These are phyloP conservation scores for Beauveria sp. DNA, from an alignment of 2,329 filamentous ascomycete genomes.

Conservation along the genomic window DNA sequence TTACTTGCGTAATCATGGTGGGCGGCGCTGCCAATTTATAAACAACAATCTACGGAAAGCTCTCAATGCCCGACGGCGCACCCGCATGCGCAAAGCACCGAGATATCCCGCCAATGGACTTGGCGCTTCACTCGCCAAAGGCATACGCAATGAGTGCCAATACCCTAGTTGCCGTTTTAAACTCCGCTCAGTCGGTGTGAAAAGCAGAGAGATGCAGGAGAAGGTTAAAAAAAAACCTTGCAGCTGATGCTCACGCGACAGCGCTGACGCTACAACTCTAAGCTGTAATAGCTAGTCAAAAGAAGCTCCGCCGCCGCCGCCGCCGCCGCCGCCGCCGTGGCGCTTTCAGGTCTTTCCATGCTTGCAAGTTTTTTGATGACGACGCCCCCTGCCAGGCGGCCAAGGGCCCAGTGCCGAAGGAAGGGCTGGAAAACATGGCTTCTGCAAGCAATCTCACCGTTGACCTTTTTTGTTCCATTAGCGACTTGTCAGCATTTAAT, in stretches of 20 bases:
- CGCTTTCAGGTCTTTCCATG: background rate
- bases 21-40: background rate
- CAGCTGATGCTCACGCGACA: background rate
- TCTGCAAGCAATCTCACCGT: too few relatives aligned
- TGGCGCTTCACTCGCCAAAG: background rate
- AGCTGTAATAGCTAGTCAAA: background rate
- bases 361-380: background rate
- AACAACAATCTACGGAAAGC: background rate
- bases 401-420: background rate
- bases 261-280: background rate
- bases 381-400: background rate
- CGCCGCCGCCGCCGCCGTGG: background rate
- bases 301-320: background rate
- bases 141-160: background rate
- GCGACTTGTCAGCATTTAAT: too few relatives aligned
- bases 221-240: background rate
- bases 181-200: background rate
- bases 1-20: too few relatives aligned
- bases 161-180: background rate
- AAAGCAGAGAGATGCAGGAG: background rate
- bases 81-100: background rate
- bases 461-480: too few relatives aligned
- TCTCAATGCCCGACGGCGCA: background rate
- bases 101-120: background rate
- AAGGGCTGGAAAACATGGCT: too few relatives aligned